Evolutionary conservation across 2,329 filamentous ascomycete species (phyloP).

Genomic region (Onygena corvina): DNA sequence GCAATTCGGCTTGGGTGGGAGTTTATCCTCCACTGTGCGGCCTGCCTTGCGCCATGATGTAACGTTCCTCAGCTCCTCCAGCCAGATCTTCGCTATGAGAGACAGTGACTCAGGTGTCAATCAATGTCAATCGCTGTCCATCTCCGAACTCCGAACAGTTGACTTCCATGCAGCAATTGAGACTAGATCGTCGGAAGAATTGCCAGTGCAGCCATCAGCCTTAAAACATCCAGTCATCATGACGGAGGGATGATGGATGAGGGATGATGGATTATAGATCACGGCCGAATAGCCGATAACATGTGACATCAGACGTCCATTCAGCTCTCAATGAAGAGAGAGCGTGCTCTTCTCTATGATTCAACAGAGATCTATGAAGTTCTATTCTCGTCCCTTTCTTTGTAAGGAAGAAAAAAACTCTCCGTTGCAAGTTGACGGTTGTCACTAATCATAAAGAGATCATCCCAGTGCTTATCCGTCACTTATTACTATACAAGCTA

Average conservation of each 20-base stretch:
- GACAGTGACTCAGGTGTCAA: conserved; percentile 2
- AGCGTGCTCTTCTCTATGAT: no score
- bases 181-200: background rate
- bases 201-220: background rate
- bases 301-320: background rate
- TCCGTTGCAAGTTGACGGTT: no score
- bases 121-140: background rate
- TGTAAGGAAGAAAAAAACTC: no score
- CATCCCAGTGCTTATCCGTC: no score
- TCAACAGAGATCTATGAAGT: no score
- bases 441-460: no score
- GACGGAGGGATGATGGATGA: background rate
- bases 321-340: background rate
- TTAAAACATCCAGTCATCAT: background rate
- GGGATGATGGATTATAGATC: no score
- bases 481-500: no score
- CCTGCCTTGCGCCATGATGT: conserved; percentile 1
- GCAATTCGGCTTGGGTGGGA: background rate
- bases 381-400: no score
- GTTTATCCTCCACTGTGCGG: background rate
- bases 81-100: background rate
- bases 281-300: no score
- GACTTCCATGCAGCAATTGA: background rate
- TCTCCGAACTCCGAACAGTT: background rate
- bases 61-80: background rate